phyloP scores from a whole-genome alignment of 805 yeast genomes.

The Lipomyces starkeyi region DNA sequence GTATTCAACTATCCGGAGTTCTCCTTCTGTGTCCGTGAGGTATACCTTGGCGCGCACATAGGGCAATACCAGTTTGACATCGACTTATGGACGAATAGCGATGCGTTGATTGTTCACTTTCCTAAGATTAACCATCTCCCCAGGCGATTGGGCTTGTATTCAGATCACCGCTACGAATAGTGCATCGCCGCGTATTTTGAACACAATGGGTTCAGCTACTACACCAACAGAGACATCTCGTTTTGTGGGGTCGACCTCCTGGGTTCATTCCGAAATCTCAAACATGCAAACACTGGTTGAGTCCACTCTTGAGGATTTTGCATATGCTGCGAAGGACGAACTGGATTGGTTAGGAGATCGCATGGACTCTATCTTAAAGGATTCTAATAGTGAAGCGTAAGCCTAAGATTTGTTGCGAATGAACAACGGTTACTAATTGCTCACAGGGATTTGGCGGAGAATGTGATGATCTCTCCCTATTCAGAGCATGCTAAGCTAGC shows the following conservation, averaged over 20 bases:
- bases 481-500: not conserved
- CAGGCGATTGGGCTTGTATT: not conserved
- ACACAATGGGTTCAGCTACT: not conserved
- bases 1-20: not conserved
- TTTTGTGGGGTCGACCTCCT: slow-evolving; percentile 23
- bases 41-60: not conserved
- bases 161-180: not conserved
- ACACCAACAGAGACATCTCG: not conserved
- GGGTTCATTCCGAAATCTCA: slow-evolving; percentile 31
- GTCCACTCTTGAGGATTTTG: slow-evolving; percentile 26
- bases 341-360: slow-evolving; percentile 36
- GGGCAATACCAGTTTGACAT: not conserved
- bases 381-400: not conserved
- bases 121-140: not conserved
- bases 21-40: not conserved
- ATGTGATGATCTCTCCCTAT: not conserved
- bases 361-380: slow-evolving; percentile 19
- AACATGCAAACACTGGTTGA: slow-evolving; percentile 18
- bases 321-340: slow-evolving; percentile 36
- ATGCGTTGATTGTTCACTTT: not conserved
- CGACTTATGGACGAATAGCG: not conserved
- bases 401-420: not conserved
- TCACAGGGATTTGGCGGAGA: not conserved
- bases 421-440: not conserved
- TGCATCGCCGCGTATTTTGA: not conserved